Conservation (phyloP, 441 rosid genomes). For the Aleurites moluccanus region DNA sequence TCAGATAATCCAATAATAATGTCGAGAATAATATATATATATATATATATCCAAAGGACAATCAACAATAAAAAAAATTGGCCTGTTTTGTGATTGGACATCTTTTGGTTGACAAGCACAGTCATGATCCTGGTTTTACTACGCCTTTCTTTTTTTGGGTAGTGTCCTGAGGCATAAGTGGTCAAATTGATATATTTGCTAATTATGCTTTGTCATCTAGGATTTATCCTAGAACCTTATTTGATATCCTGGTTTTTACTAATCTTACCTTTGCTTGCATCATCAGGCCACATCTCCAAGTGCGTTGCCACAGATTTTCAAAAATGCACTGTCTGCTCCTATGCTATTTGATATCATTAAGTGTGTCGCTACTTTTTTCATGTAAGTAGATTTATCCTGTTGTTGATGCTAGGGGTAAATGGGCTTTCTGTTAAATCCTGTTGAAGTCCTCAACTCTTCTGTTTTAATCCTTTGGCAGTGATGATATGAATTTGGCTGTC, state of each 20-base stretch:
- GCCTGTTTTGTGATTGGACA: not conserved
- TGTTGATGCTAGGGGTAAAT: not conserved
- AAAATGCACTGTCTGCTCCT: conserved; percentile 70
- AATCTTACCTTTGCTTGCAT: conserved; percentile 16
- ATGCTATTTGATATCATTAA: conserved; percentile 68
- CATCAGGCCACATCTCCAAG: conserved; percentile 66
- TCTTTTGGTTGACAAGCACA: not conserved
- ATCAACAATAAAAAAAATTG: not conserved
- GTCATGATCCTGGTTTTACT: not conserved
- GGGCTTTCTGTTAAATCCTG: not conserved
- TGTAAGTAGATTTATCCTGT: conserved; percentile 41
- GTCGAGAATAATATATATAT: not conserved
- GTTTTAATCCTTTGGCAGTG: conserved; percentile 46
- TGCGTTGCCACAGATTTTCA: conserved; percentile 74
- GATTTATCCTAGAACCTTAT: not conserved
- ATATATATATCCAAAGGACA: not conserved
- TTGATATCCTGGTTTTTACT: not conserved
- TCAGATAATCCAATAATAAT: not conserved
- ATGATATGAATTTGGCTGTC: conserved; percentile 68
- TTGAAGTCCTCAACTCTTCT: conserved; percentile 10
- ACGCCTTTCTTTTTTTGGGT: not conserved
- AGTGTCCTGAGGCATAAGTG: not conserved
- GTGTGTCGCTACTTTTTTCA: conserved; percentile 65
- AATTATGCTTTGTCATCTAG: not conserved
- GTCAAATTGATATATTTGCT: not conserved